Conservation (phyloP, 2,329 filamentous ascomycete species). For the Cercospora berteroae region DNA sequence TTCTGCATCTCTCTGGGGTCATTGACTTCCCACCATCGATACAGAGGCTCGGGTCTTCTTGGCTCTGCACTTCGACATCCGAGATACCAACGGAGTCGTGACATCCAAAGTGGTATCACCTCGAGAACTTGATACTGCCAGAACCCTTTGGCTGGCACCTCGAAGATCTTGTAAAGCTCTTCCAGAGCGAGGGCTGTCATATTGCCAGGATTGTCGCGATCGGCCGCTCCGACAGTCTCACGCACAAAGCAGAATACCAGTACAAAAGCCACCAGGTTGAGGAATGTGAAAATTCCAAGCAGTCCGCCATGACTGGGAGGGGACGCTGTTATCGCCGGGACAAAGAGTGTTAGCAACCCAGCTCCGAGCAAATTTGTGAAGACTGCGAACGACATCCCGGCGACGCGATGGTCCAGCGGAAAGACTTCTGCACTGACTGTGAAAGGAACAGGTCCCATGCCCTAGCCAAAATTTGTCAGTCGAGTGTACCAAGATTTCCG, state of each 20-base stretch:
- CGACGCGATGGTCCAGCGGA: constrained; percentile 62
- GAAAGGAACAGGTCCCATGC: constrained; percentile 48
- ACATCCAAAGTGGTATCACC: background rate
- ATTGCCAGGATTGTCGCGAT: constrained; percentile 23
- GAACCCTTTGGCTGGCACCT: constrained; percentile 13
- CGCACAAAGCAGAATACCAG: constrained; percentile 37
- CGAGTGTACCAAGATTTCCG: background rate
- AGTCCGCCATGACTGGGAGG: constrained; percentile 24
- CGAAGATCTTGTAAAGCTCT: constrained; percentile 37
- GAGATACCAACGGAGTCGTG: background rate
- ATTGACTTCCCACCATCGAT: background rate
- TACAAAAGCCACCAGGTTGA: constrained; percentile 34
- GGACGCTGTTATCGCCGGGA: constrained; percentile 27
- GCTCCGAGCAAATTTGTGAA: constrained; percentile 35
- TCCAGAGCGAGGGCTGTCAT: constrained; percentile 32
- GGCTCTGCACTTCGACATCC: background rate
- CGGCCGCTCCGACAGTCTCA: constrained; percentile 32
- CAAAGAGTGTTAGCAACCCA: constrained; percentile 33
- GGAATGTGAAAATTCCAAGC: constrained; percentile 33
- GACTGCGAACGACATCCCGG: constrained; percentile 70
- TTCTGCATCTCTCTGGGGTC: background rate
- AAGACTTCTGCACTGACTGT: constrained; percentile 69
- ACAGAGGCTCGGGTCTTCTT: background rate
- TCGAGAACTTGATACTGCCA: background rate
- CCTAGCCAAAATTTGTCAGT: background rate